Evolutionary conservation across 805 yeast genomes (phyloP), one percentile per base, ranked within the genome.

Genomic region (Kluyveromyces lactis): DNA sequence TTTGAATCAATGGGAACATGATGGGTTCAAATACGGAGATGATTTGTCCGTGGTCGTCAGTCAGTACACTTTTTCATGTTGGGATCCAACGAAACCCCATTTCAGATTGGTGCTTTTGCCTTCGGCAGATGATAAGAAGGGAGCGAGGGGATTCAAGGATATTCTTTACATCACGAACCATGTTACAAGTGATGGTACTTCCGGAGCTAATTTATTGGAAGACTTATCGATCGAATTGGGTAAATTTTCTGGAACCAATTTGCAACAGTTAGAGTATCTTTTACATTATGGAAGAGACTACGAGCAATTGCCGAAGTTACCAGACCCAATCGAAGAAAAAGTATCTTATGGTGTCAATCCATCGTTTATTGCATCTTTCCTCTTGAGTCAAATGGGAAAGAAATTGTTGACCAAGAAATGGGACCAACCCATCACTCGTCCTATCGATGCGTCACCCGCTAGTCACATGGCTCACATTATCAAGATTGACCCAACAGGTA

Each of bases 41-140:
- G 31, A 31, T 17, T 19, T 50, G n/a, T 24, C 47, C 26, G 51
- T 48, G 30, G 19, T 47, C 15, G 21, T 52, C 2, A 43, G 44
- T 7, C 29, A 35, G 9, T 38, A 53, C n/a, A 26, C 39, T 4
- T 44, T 55, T 24, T 50, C 54, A 1, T 39, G 44, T 9, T 45
- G 42, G 33, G 47, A 49, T 16, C 44, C 36, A 15, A 12, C 24
- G 3, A 50, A 36, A 21, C 58, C 53, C 11, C 47, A 50, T 30
- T 55, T 58, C 58, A 43, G 60, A 32, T 15, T 55, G 8, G 18
- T 51, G 18, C 42, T 46, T 26, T 36, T 55, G 27, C 49, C 51
- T 1, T 42, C 34, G 15, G 27, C 27, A 7, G 39, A 36, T 3
- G 18, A 36, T 10, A 31, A 15, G 15, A 38, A 33, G 33, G 18